Percentiles rank a stretch among this genome's conserved stretches.
Conservation (phyloP, 1,284 basidiomycete species). For the Tremellales sp. region DNA sequence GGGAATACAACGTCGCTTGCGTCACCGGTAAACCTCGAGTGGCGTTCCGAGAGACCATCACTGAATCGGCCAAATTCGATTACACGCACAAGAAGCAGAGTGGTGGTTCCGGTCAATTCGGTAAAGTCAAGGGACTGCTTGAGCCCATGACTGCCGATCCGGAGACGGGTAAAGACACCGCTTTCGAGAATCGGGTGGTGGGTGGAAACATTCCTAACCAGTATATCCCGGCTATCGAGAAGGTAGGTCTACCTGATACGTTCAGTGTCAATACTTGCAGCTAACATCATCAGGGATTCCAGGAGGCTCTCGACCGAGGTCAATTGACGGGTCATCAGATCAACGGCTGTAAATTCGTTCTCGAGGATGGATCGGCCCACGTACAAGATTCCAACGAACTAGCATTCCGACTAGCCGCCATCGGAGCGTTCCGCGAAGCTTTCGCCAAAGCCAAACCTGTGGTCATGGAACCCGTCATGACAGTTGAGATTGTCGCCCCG, state of each 20-base stretch:
- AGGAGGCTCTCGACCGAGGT: slow-evolving; percentile 90
- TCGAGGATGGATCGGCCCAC: slow-evolving; percentile 90
- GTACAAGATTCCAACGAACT: slow-evolving; percentile 96
- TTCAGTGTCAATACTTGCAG: background rate
- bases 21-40: slow-evolving; percentile 94
- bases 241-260: slow-evolving; percentile 53
- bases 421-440: slow-evolving; percentile 89
- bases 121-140: slow-evolving; percentile 83
- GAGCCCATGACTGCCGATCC: slow-evolving; percentile 82
- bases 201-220: slow-evolving; percentile 87
- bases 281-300: slow-evolving; percentile 71
- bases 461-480: slow-evolving; percentile 97
- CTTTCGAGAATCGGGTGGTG: slow-evolving; percentile 85
- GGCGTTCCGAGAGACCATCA: slow-evolving; percentile 94
- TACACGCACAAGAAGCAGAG: slow-evolving; percentile 99
- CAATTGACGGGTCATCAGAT: slow-evolving; percentile 84
- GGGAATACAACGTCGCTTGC: slow-evolving; percentile 94
- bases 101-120: slow-evolving; percentile 96
- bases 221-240: slow-evolving; percentile 93
- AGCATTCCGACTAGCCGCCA: slow-evolving; percentile 85
- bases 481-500: slow-evolving; percentile 93
- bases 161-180: slow-evolving; percentile 78
- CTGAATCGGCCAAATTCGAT: slow-evolving; percentile 72
- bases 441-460: slow-evolving; percentile 73
- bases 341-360: slow-evolving; percentile 78